Evolutionary conservation across 176 grass and related monocot genomes (phyloP), one percentile per base, ranked within the genome.

Genomic region (Ensete glaucum): DNA sequence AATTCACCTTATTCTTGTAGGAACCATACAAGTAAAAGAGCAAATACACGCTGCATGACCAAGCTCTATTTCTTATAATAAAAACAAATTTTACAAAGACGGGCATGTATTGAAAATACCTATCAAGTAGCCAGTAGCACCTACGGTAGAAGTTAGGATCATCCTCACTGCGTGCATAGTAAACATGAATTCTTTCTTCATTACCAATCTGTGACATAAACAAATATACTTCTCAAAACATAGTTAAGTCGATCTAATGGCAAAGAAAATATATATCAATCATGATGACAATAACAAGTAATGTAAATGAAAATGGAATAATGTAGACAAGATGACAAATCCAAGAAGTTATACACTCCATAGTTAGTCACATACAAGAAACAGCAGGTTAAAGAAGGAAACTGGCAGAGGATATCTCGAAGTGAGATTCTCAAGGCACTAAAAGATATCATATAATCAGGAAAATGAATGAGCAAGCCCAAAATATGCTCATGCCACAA

Each of bases 91-190:
- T 26, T 25, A 77, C 17, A 74, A 71, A 72, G 81, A 81, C 3
- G 11, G 17, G 51, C 8, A 64, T 50, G 43, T 73, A 52, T 21
- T 43, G 34, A 62, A 84, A 58, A 80, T 91, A 99, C 95, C 89
- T 99, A 82, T 99, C 90, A 85, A 99, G 88, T 50, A 99, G 80
- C 95, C 95, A 99, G 73, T 94, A 99, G 85, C 95, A 91, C 78
- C 95, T 87, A 43, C 95, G 80, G 59, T 89, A 94, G 71, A 91
- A 94, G 81, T 89, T 94, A 70, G 95, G 95, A 83, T 99, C 88
- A 81, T 89, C 86, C 73, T 99, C 90, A 72, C 90, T 84, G 66
- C 95, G 91, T 85, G 95, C 95, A 86, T 99, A 99, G 85, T 99
- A 99, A 20, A 99, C 95, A 66, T 99, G 95, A 72, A 99, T 88